A percentile compares a stretch with the other conserved stretches of the same genome.
These are phyloP conservation scores for Clitoria ternatea DNA, from an alignment of 306 rosid genomes.

Conservation along the genomic window DNA sequence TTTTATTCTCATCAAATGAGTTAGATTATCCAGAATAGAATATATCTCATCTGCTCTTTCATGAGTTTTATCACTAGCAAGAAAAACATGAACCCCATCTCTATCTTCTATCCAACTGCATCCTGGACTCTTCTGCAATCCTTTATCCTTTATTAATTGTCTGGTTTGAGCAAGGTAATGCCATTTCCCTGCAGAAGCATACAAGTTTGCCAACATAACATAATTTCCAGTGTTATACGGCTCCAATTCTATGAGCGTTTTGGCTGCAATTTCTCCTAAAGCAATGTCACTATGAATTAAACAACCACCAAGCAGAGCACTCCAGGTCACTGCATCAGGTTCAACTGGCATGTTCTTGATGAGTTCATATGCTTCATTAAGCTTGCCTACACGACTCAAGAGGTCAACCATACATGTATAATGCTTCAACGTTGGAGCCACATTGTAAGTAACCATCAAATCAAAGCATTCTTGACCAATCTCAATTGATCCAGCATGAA, in stretches of 20 bases:
- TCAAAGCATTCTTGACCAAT: slow-evolving; percentile 41
- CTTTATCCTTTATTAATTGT: slow-evolving; percentile 37
- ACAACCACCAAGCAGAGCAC: slow-evolving; percentile 56
- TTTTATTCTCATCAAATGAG: slow-evolving; percentile 25
- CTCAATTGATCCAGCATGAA: slow-evolving; percentile 45
- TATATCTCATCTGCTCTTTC: slow-evolving; percentile 39
- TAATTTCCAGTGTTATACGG: slow-evolving; percentile 47
- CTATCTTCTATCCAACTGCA: slow-evolving; percentile 69
- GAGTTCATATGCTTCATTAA: slow-evolving; percentile 40
- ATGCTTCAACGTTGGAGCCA: slow-evolving; percentile 52
- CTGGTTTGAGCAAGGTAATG: slow-evolving; percentile 41
- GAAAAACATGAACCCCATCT: slow-evolving; percentile 51
- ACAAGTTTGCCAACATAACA: slow-evolving; percentile 47
- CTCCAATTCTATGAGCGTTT: slow-evolving; percentile 47
- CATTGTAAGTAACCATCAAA: slow-evolving; percentile 39
- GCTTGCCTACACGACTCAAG: slow-evolving; percentile 49
- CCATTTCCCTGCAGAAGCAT: slow-evolving; percentile 51
- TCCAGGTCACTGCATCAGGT: slow-evolving; percentile 55
- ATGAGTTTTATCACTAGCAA: slow-evolving; percentile 47
- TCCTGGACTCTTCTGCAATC: slow-evolving; percentile 56
- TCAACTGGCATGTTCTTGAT: slow-evolving; percentile 45
- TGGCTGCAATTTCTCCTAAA: slow-evolving; percentile 56
- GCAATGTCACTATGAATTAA: slow-evolving; percentile 33
- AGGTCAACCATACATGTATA: slow-evolving; percentile 62
- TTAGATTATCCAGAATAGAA: slow-evolving; percentile 33